phyloP scores from a whole-genome alignment of 108 stramenopile genomes.

The Nannochloropsis oceanica region DNA sequence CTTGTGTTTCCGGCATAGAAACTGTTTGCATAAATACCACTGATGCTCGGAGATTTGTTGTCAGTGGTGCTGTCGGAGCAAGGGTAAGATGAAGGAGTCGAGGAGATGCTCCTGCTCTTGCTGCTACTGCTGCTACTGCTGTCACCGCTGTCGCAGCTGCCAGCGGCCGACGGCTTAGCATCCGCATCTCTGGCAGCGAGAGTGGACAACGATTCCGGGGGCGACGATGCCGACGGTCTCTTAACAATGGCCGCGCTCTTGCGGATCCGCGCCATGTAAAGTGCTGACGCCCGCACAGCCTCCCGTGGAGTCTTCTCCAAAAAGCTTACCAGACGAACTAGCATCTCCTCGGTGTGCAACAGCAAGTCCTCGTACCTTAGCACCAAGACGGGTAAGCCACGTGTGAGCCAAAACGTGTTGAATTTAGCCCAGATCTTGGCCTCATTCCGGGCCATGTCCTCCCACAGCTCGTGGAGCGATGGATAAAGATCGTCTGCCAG shows the following conservation, averaged over 20 bases:
- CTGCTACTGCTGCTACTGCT: no score
- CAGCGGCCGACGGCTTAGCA: no score
- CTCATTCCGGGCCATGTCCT: slow-evolving; percentile 21
- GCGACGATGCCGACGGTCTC: no score
- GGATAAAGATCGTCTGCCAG: slow-evolving; percentile 1
- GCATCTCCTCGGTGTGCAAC: background rate
- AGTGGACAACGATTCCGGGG: no score
- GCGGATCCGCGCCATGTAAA: background rate
- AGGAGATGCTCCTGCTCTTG: no score
- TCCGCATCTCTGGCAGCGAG: no score
- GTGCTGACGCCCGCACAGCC: background rate
- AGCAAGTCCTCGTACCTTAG: slow-evolving; percentile 25
- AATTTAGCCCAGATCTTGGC: slow-evolving; percentile 22
- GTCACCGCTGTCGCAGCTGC: no score
- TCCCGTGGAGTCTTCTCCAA: background rate
- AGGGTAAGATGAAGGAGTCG: no score
- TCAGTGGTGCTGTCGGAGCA: no score
- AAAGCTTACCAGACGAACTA: background rate
- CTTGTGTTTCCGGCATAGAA: no score
- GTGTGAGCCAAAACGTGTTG: slow-evolving; percentile 13
- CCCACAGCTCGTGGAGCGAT: slow-evolving; percentile 9
- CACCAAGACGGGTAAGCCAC: slow-evolving; percentile 2
- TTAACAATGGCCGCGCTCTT: background rate
- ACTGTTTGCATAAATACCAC: no score
- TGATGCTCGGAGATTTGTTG: no score